Conservation (phyloP, 352 stramenopile genomes). For the Globisporangium acanthophoron region DNA sequence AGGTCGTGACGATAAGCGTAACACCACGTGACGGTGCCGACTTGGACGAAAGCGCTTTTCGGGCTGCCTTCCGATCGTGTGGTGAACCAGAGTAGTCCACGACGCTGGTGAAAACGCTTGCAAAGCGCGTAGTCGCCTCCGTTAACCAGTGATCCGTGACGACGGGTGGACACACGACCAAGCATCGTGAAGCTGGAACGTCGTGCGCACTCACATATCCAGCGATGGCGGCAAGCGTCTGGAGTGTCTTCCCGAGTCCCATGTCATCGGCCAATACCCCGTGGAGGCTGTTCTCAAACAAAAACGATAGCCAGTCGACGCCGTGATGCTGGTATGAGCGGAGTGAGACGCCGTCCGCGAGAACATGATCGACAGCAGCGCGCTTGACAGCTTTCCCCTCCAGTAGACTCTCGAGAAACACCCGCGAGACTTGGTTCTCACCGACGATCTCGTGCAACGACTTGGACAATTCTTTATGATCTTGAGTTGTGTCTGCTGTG, state of each 20-base stretch:
- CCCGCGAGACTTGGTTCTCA: constrained; percentile 56
- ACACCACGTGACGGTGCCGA: not conserved
- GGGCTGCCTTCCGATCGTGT: constrained; percentile 36
- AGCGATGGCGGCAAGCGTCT: constrained; percentile 89
- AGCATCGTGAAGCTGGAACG: constrained; percentile 17
- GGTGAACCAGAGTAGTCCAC: constrained; percentile 75
- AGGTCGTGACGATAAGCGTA: constrained; percentile 72
- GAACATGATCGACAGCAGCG: constrained; percentile 24
- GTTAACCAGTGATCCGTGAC: constrained; percentile 94
- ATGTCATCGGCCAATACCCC: constrained; percentile 86
- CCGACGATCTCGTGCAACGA: constrained; percentile 19
- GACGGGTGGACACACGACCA: constrained; percentile 94
- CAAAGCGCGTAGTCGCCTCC: constrained; percentile 88
- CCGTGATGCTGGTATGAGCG: constrained; percentile 78
- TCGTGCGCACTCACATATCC: constrained; percentile 20
- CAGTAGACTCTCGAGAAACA: constrained; percentile 59
- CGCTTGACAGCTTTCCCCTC: constrained; percentile 48
- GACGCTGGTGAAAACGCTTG: constrained; percentile 43
- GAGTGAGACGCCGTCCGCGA: constrained; percentile 26
- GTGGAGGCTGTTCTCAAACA: constrained; percentile 66
- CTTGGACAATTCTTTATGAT: constrained; percentile 6
- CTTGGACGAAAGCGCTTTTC: not conserved
- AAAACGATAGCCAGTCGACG: constrained; percentile 72
- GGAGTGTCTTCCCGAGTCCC: constrained; percentile 94
- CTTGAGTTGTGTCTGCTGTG: not conserved